A percentile compares a stretch with the other conserved stretches of the same genome.
These are phyloP conservation scores for Stephania cephalantha DNA, from an alignment of 164 flowering plant species.

Conservation along the genomic window DNA sequence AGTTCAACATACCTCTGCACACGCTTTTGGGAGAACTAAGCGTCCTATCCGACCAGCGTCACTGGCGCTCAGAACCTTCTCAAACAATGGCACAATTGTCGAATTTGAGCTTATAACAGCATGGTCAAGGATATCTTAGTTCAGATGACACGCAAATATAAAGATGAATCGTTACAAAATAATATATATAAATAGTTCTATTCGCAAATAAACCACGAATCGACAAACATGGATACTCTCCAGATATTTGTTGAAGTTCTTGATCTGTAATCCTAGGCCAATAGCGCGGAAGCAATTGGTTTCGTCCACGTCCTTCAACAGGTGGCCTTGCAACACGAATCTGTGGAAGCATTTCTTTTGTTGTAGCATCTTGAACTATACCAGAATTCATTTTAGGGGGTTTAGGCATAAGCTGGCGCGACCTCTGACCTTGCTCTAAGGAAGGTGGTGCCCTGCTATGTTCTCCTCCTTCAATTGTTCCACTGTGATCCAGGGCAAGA, in stretches of 20 bases:
- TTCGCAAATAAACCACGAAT: slow-evolving; percentile 4
- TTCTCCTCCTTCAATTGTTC: slow-evolving; percentile 40
- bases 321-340: slow-evolving; percentile 88
- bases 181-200: neutral
- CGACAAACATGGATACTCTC: slow-evolving; percentile 77
- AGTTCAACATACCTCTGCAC: slow-evolving; percentile 97
- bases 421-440: slow-evolving; percentile 47
- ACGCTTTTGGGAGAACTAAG: slow-evolving; percentile 95
- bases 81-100: slow-evolving; percentile 82
- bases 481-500: slow-evolving; percentile 19
- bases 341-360: slow-evolving; percentile 38
- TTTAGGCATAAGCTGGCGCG: slow-evolving; percentile 63
- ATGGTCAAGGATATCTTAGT: slow-evolving; percentile 34
- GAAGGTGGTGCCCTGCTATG: slow-evolving; percentile 29
- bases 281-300: slow-evolving; percentile 92
- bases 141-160: slow-evolving; percentile 4
- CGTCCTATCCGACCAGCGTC: slow-evolving; percentile 99
- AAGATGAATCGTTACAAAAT: neutral
- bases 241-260: slow-evolving; percentile 83
- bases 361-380: slow-evolving; percentile 32
- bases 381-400: slow-evolving; percentile 41
- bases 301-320: slow-evolving; percentile 80
- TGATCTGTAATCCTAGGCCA: slow-evolving; percentile 98
- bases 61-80: slow-evolving; percentile 98
- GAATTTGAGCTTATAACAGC: slow-evolving; percentile 61